These are phyloP conservation scores for Corchorus olitorius DNA, from an alignment of 345 rosid species.

Conservation along the genomic window DNA sequence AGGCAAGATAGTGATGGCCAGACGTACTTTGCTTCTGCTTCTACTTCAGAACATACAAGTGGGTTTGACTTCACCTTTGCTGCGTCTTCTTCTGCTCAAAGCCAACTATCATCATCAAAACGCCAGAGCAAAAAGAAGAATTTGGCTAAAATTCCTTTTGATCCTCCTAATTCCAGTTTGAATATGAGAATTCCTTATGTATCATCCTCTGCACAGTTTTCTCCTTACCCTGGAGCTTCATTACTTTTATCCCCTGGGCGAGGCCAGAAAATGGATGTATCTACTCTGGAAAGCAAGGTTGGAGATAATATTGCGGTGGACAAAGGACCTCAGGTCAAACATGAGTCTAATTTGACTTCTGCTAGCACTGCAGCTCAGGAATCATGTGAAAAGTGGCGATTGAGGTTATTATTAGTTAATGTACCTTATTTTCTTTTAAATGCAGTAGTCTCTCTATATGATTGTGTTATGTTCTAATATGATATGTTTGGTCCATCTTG, in stretches of 20 bases:
- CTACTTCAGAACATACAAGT: slow-evolving; percentile 38
- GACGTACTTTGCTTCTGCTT: slow-evolving; percentile 33
- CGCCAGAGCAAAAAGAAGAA: slow-evolving; percentile 46
- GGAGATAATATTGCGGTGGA: slow-evolving; percentile 38
- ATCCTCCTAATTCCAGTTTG: slow-evolving; percentile 29
- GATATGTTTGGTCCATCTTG: slow-evolving; percentile 12
- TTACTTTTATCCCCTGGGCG: slow-evolving; percentile 39
- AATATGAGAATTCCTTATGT: slow-evolving; percentile 38
- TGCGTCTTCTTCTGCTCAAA: slow-evolving; percentile 49
- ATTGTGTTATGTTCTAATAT: not conserved
- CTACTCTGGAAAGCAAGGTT: slow-evolving; percentile 37
- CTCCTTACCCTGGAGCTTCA: slow-evolving; percentile 42
- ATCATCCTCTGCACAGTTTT: slow-evolving; percentile 41
- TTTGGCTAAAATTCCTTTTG: slow-evolving; percentile 35
- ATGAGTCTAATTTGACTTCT: slow-evolving; percentile 41
- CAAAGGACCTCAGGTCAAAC: slow-evolving; percentile 45
- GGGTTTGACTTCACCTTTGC: slow-evolving; percentile 75
- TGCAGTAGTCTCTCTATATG: not conserved
- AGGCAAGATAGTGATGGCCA: slow-evolving; percentile 48
- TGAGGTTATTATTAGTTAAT: slow-evolving; percentile 54
- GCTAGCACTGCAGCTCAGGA: slow-evolving; percentile 65
- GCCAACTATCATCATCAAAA: slow-evolving; percentile 32
- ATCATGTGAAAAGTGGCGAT: slow-evolving; percentile 96
- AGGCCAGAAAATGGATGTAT: slow-evolving; percentile 38
- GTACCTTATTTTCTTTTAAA: slow-evolving; percentile 6